Evolutionary conservation across 2,329 filamentous ascomycete genomes (phyloP), one percentile per base, ranked within the genome.

Genomic region (Fusarium duplospermum): DNA sequence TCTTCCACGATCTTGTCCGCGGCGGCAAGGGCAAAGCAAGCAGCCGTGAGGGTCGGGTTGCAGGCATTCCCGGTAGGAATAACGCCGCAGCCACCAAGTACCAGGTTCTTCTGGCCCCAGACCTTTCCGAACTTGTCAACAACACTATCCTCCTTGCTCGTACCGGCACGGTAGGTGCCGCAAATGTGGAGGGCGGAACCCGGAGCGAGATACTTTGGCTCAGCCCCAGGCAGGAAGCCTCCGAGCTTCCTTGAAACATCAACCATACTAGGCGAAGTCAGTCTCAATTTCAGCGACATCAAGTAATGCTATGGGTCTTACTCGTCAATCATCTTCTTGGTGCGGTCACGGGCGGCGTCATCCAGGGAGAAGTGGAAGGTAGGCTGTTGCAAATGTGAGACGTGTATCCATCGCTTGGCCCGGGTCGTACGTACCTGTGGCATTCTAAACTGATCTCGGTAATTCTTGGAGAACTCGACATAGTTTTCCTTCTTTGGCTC

Each of bases 1-100:
- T 66, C 64, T 3, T 64, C 60, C 22, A 64, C 38, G 5, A 66
- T 66, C 64, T 56, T 56, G 22, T 64, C 64, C 18, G 60, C 64
- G 2, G 64, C 64, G 14, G 45, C 60, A 8, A 64, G 59, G n/a
- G 64, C 64, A 4, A 64, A 66, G 18, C 64, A 64, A 2, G 60
- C 64, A 31, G 64, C 64, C 14, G 64, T 64, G 18, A 66, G 64
- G 0, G 64, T 66, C 2, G 64, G 64, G 18, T 66, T 64, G 7
- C 35, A 66, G 24, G 64, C 64, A n/a, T 66, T 66, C 45, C 33
- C 40, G 4, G 60, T 56, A 3, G 64, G 64, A 45, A 66, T 66
- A 11, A 66, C 36, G 16, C 60, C 64, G 1, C 64, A 66, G 0
- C 64, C 64, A 6, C 64, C 64, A 56, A 66, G 60, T 1, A 66